These are phyloP conservation scores for Colletotrichum melonis DNA, from an alignment of 2,329 filamentous ascomycete genomes.

Conservation along the genomic window DNA sequence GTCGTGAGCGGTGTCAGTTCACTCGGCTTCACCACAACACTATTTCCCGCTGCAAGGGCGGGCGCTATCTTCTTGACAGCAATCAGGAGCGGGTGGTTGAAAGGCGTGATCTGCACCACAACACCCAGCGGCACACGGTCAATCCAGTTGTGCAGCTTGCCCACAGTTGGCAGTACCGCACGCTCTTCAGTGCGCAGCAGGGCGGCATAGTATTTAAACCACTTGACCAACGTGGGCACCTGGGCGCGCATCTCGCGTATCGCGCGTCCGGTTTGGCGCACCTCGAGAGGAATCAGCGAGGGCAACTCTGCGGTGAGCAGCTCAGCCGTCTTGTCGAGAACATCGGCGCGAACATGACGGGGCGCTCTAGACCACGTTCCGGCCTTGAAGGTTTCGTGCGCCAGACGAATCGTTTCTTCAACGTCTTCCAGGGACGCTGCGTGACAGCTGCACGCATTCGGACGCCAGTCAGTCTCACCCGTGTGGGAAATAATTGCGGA, in stretches of 20 bases:
- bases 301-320: slow-evolving; percentile 65
- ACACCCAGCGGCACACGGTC: slow-evolving; percentile 68
- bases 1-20: slow-evolving; percentile 72
- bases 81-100: slow-evolving; percentile 69
- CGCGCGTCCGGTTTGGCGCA: slow-evolving; percentile 74
- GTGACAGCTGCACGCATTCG: slow-evolving; percentile 53
- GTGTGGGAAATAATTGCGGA: background rate
- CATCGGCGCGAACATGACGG: slow-evolving; percentile 68
- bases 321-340: slow-evolving; percentile 69
- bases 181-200: slow-evolving; percentile 76
- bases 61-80: slow-evolving; percentile 71
- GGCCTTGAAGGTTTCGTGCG: slow-evolving; percentile 58
- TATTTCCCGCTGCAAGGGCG: slow-evolving; percentile 69
- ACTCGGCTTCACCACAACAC: slow-evolving; percentile 70
- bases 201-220: slow-evolving; percentile 79
- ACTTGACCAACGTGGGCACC: slow-evolving; percentile 72
- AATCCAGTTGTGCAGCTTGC: slow-evolving; percentile 68
- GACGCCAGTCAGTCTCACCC: background rate
- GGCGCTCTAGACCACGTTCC: slow-evolving; percentile 69
- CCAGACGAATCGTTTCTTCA: slow-evolving; percentile 50
- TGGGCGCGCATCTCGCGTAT: slow-evolving; percentile 79
- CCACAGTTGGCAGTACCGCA: slow-evolving; percentile 72
- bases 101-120: slow-evolving; percentile 67
- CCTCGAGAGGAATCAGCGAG: slow-evolving; percentile 71
- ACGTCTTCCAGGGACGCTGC: slow-evolving; percentile 59